A percentile compares a stretch with the other conserved stretches of the same genome.
These are phyloP conservation scores for Arthroderma sp. DNA, from an alignment of 2,329 filamentous ascomycete species.

Conservation along the genomic window DNA sequence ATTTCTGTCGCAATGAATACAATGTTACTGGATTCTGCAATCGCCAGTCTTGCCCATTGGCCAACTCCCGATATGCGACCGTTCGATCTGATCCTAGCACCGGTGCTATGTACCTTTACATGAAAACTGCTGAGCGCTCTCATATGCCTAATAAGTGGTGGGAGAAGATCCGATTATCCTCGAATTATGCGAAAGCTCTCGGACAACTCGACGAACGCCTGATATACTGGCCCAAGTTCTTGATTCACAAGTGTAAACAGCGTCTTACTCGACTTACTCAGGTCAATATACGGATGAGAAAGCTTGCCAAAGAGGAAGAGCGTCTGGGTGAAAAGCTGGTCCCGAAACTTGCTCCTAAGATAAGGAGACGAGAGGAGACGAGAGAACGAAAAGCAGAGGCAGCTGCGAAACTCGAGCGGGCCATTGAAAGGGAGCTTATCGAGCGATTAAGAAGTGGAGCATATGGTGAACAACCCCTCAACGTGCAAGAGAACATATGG, in stretches of 20 bases:
- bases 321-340: conserved; percentile 79
- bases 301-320: conserved; percentile 78
- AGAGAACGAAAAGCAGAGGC: conserved; percentile 66
- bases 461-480: conserved; percentile 87
- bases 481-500: conserved; percentile 92
- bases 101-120: conserved; percentile 82
- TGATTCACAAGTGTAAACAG: conserved; percentile 93
- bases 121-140: conserved; percentile 83
- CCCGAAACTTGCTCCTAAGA: conserved; percentile 81
- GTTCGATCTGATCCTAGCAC: conserved; percentile 71
- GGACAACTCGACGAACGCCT: conserved; percentile 74
- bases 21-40: conserved; percentile 77
- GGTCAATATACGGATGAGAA: conserved; percentile 65
- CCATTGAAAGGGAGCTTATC: conserved; percentile 89
- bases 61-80: conserved; percentile 86
- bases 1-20: conserved; percentile 91
- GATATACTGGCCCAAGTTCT: conserved; percentile 89
- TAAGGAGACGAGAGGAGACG: conserved; percentile 61
- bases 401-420: conserved; percentile 85
- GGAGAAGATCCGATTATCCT: conserved; percentile 81
- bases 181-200: conserved; percentile 82
- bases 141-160: conserved; percentile 86
- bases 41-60: conserved; percentile 77
- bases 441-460: conserved; percentile 82
- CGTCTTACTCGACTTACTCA: conserved; percentile 83